Base-by-base conservation (phyloP, 768 basidiomycete species). In the Tricholoma hemisulphureum region DNA sequence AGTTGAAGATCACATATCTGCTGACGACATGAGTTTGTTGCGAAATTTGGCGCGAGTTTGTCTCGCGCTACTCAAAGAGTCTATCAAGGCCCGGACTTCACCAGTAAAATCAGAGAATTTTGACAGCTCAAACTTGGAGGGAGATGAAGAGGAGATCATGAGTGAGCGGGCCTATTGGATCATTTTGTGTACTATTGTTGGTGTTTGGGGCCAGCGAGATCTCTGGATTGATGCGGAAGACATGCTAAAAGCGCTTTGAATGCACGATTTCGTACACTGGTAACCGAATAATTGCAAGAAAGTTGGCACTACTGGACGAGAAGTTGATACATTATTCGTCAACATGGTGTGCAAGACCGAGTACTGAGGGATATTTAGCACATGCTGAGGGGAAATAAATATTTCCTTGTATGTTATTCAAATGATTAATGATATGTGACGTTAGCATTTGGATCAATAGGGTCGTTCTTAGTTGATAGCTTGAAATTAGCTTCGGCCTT, bases 151-250 rank as follows among this genome's bases (percentile, higher is more conserved):
- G 50, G 67, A 65, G 11, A 57, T 62, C 39, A 75, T 75, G 67
- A 59, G 64, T 49, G 65, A 68, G 75, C 77, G 76, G 54, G 82
- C 87, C 8, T 90, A 88, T 65, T 94, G 92, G 92, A 78, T 93
- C 59, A 75, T 91, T 34, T 75, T 93, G 5, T 73, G 85, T 6
- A 81, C 82, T 1, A 73, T 93, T 48, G 79, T 81, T 23, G 82
- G 80, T 18, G 69, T 87, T 2, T 94, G 92, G 92, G 86, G 83
- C 21, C 92, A 94, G 73, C 78, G 75, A 52, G 92, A 94, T 68
- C 71, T 94, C 39, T 94, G 91, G 91, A 73, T 73, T 70, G 91
- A 93, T 65, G 89, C 87, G 20, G 84, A 86, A 64, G 74, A 71
- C n/a, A 74, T 77, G 61, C 65, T 89, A 31, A 67, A 58, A 57